Percentiles rank a stretch among this genome's conserved stretches.
Evolutionary conservation across 2,329 filamentous ascomycete species (phyloP).

Genomic region (Trichoderma lentiforme): DNA sequence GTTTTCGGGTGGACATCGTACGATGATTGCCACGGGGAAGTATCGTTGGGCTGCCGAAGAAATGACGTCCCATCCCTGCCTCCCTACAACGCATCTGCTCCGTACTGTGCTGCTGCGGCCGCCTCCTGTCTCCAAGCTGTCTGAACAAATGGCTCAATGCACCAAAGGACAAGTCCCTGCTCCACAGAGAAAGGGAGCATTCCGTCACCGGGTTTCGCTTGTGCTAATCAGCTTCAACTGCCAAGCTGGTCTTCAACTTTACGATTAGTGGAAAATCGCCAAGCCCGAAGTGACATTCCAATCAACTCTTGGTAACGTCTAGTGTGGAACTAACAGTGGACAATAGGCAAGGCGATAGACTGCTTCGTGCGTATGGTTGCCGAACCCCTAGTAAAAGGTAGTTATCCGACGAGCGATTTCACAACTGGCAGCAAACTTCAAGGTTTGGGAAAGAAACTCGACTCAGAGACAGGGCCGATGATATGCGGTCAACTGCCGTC

Average conservation of each 20-base stretch:
- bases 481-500: no score
- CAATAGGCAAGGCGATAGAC: not conserved
- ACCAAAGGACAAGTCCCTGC: not conserved
- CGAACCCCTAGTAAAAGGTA: not conserved
- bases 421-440: not conserved
- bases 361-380: not conserved
- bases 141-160: conserved; percentile 1
- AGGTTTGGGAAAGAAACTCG: not conserved
- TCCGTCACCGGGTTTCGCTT: not conserved
- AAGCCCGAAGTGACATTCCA: not conserved
- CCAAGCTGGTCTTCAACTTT: not conserved
- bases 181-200: not conserved
- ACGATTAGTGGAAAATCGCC: not conserved
- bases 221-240: not conserved
- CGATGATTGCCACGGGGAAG: not conserved
- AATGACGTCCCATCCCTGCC: not conserved
- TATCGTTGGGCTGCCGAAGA: not conserved
- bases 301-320: not conserved
- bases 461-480: not conserved
- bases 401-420: not conserved
- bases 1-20: conserved; percentile 4
- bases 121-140: not conserved
- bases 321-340: not conserved
- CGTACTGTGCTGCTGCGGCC: not conserved
- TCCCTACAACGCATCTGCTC: not conserved